A percentile compares a stretch with the other conserved stretches of the same genome.
Evolutionary conservation across 805 yeast species (phyloP).

Genomic region (Ogataea siamensis): DNA sequence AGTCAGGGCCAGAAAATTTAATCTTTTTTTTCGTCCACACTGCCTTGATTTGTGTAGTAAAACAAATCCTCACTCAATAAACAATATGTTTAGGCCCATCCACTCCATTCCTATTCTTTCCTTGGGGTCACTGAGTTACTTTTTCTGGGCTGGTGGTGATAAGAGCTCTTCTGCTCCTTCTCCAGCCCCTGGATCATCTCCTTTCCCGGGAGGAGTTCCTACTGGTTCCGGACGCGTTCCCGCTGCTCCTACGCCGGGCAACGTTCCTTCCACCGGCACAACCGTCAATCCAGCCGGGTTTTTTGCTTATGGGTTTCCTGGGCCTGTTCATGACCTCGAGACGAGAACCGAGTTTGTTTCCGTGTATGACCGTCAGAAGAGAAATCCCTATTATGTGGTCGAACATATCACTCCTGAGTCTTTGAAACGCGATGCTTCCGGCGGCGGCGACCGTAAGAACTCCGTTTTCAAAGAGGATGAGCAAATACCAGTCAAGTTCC

Average conservation of each 20-base stretch:
- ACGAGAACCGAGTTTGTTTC: constrained; percentile 75
- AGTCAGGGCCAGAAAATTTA: not conserved
- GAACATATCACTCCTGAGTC: constrained; percentile 85
- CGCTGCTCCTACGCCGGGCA: constrained; percentile 1
- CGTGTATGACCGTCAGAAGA: constrained; percentile 78
- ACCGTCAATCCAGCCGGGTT: constrained; percentile 70
- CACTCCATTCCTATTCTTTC: constrained; percentile 22
- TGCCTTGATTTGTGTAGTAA: constrained; percentile 12
- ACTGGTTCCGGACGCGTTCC: constrained; percentile 11
- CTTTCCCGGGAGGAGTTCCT: constrained; percentile 16
- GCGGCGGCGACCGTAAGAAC: constrained; percentile 68
- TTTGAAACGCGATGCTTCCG: constrained; percentile 41
- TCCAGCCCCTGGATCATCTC: constrained; percentile 19
- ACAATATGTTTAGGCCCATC: constrained; percentile 16
- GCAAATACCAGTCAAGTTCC: constrained; percentile 66
- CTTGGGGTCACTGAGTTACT: constrained; percentile 27
- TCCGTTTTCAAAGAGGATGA: constrained; percentile 89
- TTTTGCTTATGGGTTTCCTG: constrained; percentile 92
- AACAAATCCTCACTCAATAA: too few species aligned
- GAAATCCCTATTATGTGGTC: constrained; percentile 82
- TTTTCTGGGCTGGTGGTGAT: constrained; percentile 31
- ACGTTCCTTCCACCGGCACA: constrained; percentile 26
- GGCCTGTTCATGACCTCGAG: constrained; percentile 85
- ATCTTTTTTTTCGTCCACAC: constrained; percentile 1
- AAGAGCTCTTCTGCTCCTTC: constrained; percentile 14